phyloP scores from a whole-genome alignment of 2,329 filamentous ascomycete species.

The Ophiostoma populinum region DNA sequence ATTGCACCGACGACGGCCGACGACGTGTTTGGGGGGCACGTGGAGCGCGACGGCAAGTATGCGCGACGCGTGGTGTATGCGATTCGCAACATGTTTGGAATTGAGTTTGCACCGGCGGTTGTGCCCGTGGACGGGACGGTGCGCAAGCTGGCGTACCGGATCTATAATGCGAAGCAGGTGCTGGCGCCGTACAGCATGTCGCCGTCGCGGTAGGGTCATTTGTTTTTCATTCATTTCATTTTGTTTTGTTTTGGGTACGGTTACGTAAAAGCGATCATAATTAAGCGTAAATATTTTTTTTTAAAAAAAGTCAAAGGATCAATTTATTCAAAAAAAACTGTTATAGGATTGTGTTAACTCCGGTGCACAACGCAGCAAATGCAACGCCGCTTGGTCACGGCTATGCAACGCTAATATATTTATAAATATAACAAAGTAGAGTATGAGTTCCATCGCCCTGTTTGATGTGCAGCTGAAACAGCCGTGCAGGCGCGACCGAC shows the following conservation, averaged over 20 bases:
- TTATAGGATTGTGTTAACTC: too few relatives aligned
- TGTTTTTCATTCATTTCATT: background rate
- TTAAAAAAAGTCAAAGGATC: too few relatives aligned
- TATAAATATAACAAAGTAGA: too few relatives aligned
- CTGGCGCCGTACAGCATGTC: constrained; percentile 62
- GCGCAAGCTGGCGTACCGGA: constrained; percentile 78
- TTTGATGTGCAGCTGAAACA: too few relatives aligned
- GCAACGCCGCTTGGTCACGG: too few relatives aligned
- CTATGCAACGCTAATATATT: too few relatives aligned
- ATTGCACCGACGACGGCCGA: constrained; percentile 68
- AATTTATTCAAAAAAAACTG: too few relatives aligned
- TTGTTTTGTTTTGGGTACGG: background rate
- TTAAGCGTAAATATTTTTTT: constrained; percentile 1
- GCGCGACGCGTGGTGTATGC: constrained; percentile 83
- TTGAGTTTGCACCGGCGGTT: constrained; percentile 86
- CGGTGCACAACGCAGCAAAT: too few relatives aligned
- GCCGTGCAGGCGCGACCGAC: too few relatives aligned
- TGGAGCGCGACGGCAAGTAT: constrained; percentile 79
- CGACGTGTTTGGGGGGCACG: constrained; percentile 68
- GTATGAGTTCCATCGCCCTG: too few relatives aligned
- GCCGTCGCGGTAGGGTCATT: constrained; percentile 22
- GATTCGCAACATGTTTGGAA: constrained; percentile 89
- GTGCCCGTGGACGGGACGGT: constrained; percentile 86
- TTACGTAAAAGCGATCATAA: too few relatives aligned
- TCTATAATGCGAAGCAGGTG: constrained; percentile 91